phyloP scores from a whole-genome alignment of 1,284 basidiomycete species.

The Porodaedalea pini region DNA sequence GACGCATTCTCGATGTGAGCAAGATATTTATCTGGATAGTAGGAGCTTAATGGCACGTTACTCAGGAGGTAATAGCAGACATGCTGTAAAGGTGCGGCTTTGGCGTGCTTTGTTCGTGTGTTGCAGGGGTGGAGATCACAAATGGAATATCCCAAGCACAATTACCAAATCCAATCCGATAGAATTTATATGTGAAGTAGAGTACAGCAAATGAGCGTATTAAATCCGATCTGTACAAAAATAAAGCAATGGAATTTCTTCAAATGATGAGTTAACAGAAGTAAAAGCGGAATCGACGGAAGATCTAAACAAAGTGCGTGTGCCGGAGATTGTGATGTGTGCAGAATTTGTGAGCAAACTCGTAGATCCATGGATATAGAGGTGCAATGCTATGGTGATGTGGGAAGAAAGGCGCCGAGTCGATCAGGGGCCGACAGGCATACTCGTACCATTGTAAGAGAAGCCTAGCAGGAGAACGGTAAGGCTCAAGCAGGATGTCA shows the following conservation, averaged over 20 bases:
- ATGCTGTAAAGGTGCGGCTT: too few relatives aligned
- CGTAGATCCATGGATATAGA: constrained; percentile 2
- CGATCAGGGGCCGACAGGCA: constrained; percentile 26
- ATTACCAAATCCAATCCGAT: too few relatives aligned
- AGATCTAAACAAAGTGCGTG: constrained; percentile 1
- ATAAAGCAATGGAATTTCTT: neutral
- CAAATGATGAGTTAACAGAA: neutral
- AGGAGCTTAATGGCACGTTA: too few relatives aligned
- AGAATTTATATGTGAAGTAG: neutral
- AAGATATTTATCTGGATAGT: too few relatives aligned
- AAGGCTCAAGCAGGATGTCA: neutral
- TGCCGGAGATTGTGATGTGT: neutral
- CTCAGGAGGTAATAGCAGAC: too few relatives aligned
- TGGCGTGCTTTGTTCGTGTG: too few relatives aligned
- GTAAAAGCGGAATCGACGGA: neutral
- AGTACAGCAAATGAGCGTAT: neutral
- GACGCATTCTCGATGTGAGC: too few relatives aligned
- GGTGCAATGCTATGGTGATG: neutral
- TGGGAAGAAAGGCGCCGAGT: neutral
- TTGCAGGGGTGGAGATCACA: too few relatives aligned
- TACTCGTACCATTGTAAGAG: constrained; percentile 43
- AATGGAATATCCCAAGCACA: too few relatives aligned
- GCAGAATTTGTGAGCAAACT: neutral
- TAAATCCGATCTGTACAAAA: constrained; percentile 2
- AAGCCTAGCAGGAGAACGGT: constrained; percentile 32